These are phyloP conservation scores for Vitis hybrid DNA, from an alignment of 177 flowering plant genomes.

Conservation along the genomic window DNA sequence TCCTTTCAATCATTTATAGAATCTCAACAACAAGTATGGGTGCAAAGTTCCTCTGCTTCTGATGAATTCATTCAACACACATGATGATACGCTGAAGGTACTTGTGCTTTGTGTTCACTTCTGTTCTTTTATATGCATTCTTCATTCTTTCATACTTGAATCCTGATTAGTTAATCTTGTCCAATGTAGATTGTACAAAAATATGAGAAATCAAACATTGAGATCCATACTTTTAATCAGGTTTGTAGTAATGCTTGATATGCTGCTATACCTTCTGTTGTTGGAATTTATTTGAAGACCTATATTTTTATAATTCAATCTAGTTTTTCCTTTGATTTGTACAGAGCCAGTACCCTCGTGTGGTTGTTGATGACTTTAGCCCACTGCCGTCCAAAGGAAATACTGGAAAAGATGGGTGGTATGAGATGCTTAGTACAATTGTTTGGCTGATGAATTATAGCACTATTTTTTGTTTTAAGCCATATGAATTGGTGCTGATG, in stretches of 20 bases:
- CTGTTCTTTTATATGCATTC: neutral
- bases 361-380: conserved; percentile 70
- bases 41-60: conserved; percentile 89
- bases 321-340: conserved; percentile 4
- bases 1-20: conserved; percentile 34
- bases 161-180: conserved; percentile 6
- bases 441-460: no score
- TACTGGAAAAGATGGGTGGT: conserved; percentile 95
- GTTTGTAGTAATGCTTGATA: conserved; percentile 25
- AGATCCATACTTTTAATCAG: conserved; percentile 78
- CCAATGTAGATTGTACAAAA: conserved; percentile 65
- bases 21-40: conserved; percentile 83
- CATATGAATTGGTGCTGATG: no score
- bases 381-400: conserved; percentile 88
- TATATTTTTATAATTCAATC: neutral
- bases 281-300: neutral
- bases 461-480: no score
- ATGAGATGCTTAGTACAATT: conserved; percentile 13
- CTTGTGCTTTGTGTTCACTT: neutral
- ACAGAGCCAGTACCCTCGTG: conserved; percentile 93
- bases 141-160: neutral
- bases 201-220: conserved; percentile 54
- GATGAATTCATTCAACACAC: conserved; percentile 94
- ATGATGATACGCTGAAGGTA: conserved; percentile 89
- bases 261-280: neutral